phyloP scores from a whole-genome alignment of 2,329 filamentous ascomycete genomes.

The Calonectria pseudoturangicola region DNA sequence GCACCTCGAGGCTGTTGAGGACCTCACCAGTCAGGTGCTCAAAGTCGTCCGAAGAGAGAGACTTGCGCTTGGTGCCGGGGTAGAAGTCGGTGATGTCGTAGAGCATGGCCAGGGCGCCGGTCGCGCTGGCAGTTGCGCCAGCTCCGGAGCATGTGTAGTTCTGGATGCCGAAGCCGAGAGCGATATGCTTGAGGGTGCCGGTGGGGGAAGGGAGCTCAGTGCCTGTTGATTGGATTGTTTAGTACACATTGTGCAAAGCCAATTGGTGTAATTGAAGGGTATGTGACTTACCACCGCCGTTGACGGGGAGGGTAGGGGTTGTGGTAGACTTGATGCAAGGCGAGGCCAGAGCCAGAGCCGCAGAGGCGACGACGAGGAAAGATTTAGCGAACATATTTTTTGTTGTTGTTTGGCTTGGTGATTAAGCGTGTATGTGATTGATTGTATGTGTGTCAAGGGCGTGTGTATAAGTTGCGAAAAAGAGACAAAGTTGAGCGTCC shows the following conservation, averaged over 20 bases:
- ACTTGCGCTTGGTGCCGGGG: constrained; percentile 63
- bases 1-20: constrained; percentile 65
- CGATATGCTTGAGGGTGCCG: constrained; percentile 70
- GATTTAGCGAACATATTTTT: constrained; percentile 59
- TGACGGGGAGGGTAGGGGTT: constrained; percentile 61
- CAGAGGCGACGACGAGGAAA: constrained; percentile 58
- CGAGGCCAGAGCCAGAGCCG: constrained; percentile 57
- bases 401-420: constrained; percentile 7
- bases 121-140: constrained; percentile 60
- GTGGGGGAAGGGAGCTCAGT: constrained; percentile 66
- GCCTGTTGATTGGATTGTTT: constrained; percentile 54
- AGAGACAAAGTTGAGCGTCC: constrained; percentile 8
- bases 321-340: constrained; percentile 49
- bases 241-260: not conserved
- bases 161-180: constrained; percentile 79
- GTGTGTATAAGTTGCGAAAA: constrained; percentile 37
- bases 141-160: constrained; percentile 78
- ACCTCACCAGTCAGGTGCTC: constrained; percentile 62
- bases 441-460: constrained; percentile 1
- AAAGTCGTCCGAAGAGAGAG: constrained; percentile 64
- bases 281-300: constrained; percentile 59
- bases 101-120: constrained; percentile 76
- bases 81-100: constrained; percentile 75
- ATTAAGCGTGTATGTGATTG: constrained; percentile 30
- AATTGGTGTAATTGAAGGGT: constrained; percentile 8